Conservation (phyloP, 1,284 basidiomycete genomes). For the Paramarasmius palmivorus region DNA sequence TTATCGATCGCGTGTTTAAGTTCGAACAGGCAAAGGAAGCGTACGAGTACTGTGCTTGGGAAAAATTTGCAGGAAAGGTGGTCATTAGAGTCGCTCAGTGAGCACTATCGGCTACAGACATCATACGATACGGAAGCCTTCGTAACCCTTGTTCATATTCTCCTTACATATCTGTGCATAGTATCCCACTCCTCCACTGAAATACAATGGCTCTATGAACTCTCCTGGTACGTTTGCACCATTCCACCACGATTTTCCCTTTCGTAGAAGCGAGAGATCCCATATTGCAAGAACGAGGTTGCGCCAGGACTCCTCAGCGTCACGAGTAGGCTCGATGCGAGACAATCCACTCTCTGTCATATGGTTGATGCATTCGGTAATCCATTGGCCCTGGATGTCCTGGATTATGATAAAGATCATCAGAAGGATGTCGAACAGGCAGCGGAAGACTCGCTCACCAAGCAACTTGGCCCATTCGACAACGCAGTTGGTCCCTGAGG, state of each 20-base stretch:
- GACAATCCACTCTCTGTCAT: constrained; percentile 18
- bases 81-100: no score
- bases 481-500: constrained; percentile 26
- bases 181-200: constrained; percentile 21
- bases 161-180: constrained; percentile 21
- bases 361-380: constrained; percentile 20
- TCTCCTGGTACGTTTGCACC: constrained; percentile 12
- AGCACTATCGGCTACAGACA: no score
- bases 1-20: no score
- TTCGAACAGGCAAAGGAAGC: no score
- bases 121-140: constrained; percentile 23
- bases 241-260: constrained; percentile 12
- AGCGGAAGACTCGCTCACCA: constrained; percentile 16
- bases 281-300: constrained; percentile 14
- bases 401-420: no score
- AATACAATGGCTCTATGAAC: constrained; percentile 21
- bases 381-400: constrained; percentile 27
- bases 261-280: constrained; percentile 3
- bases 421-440: background rate
- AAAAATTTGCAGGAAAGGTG: no score
- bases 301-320: constrained; percentile 20
- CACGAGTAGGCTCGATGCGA: constrained; percentile 21
- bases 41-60: no score
- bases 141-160: constrained; percentile 20
- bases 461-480: constrained; percentile 25